Percentiles rank a stretch among this genome's conserved stretches.
Evolutionary conservation across 164 flowering plant species (phyloP).

Genomic region (Akebia trifoliata): DNA sequence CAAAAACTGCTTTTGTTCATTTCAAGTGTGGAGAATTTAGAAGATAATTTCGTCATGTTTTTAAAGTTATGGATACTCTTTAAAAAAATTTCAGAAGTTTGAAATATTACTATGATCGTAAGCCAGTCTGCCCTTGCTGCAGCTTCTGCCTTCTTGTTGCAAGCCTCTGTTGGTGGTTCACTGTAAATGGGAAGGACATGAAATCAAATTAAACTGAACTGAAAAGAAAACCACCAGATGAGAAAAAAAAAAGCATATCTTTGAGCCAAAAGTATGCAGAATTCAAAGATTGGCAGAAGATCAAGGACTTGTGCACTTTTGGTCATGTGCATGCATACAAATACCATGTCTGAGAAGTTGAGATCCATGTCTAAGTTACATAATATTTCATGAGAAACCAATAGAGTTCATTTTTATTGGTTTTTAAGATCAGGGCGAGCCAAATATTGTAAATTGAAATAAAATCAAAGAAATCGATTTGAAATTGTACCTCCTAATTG

Average conservation of each 20-base stretch:
- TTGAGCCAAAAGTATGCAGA: background rate
- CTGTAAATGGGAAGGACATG: constrained; percentile 33
- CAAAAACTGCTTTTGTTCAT: background rate
- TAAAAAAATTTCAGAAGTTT: background rate
- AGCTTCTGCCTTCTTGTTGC: constrained; percentile 59
- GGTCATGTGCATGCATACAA: background rate
- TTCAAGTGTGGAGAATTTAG: too few relatives aligned
- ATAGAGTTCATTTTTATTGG: background rate
- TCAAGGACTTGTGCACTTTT: background rate
- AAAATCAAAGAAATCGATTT: background rate
- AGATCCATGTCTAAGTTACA: background rate
- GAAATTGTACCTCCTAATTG: constrained; percentile 67
- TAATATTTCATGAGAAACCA: background rate
- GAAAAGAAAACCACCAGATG: background rate
- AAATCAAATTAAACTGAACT: constrained; percentile 4
- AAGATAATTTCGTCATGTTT: too few relatives aligned
- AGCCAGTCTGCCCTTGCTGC: constrained; percentile 71
- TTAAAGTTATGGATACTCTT: too few relatives aligned
- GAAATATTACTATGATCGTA: constrained; percentile 64
- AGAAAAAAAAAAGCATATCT: background rate
- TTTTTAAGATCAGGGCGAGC: background rate
- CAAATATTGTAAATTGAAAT: background rate
- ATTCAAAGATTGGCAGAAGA: background rate
- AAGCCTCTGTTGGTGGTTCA: constrained; percentile 71
- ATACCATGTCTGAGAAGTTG: background rate